phyloP scores from a whole-genome alignment of 768 basidiomycete species.

The Lentinula sp. region DNA sequence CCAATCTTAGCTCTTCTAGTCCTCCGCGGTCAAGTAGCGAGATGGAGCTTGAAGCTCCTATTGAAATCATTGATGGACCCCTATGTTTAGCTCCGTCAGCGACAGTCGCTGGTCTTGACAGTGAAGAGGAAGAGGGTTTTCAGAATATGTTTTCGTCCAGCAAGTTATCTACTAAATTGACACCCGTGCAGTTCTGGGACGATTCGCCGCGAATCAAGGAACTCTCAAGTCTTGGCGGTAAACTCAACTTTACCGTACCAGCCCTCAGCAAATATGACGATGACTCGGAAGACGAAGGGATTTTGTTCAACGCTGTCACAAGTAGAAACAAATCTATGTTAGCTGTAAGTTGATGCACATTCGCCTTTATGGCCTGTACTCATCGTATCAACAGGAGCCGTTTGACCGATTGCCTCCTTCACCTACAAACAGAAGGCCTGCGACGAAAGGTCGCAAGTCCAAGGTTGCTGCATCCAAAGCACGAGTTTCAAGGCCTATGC shows the following conservation, averaged over 20 bases:
- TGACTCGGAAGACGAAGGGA: constrained; percentile 1
- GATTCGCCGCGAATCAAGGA: constrained; percentile 23
- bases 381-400: not conserved
- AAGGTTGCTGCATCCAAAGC: not conserved
- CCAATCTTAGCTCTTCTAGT: constrained; percentile 61
- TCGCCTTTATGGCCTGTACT: not conserved
- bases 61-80: not conserved
- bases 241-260: constrained; percentile 16
- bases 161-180: constrained; percentile 29
- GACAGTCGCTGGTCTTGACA: constrained; percentile 14
- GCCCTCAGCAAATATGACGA: not conserved
- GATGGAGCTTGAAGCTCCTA: constrained; percentile 8
- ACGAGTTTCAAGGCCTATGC: not conserved
- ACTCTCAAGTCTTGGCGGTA: constrained; percentile 33
- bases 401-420: constrained; percentile 5
- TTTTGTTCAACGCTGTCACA: not conserved
- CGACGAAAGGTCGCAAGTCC: constrained; percentile 13
- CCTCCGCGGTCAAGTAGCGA: constrained; percentile 33
- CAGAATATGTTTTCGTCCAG: constrained; percentile 21
- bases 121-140: constrained; percentile 12
- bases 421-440: constrained; percentile 7
- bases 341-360: not conserved
- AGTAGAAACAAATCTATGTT: not conserved
- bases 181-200: constrained; percentile 40
- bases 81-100: not conserved